These are phyloP conservation scores for Mytilinidion resinicola DNA, from an alignment of 495 filamentous ascomycete species.

Conservation along the genomic window DNA sequence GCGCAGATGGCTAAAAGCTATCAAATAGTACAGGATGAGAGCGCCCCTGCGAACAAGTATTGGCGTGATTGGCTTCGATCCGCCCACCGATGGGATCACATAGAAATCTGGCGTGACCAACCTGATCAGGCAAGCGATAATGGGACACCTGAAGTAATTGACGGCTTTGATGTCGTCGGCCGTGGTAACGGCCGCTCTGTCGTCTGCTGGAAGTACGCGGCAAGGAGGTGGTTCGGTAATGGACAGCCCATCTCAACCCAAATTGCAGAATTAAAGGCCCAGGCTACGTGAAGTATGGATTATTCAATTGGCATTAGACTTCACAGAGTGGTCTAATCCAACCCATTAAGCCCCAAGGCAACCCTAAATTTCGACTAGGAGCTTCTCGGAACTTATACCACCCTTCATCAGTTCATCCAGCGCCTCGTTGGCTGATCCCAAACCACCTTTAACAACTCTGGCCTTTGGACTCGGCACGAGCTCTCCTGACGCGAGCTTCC, in stretches of 20 bases:
- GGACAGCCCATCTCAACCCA: too few relatives aligned
- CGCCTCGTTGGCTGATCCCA: not conserved
- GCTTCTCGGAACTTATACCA: not conserved
- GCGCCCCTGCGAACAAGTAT: too few relatives aligned
- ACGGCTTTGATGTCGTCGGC: slow-evolving; percentile 16
- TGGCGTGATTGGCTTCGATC: too few relatives aligned
- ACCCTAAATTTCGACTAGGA: not conserved
- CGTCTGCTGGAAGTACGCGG: slow-evolving; percentile 20
- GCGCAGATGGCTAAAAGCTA: slow-evolving; percentile 12
- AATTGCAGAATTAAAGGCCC: too few relatives aligned
- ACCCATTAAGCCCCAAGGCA: too few relatives aligned
- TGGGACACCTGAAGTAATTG: not conserved
- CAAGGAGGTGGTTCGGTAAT: slow-evolving; percentile 13
- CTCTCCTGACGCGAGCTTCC: not conserved
- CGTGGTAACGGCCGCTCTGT: slow-evolving; percentile 24
- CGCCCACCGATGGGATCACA: slow-evolving; percentile 27
- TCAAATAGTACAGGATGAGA: too few relatives aligned
- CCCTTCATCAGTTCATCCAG: not conserved
- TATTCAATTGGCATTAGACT: too few relatives aligned
- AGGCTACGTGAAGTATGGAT: too few relatives aligned
- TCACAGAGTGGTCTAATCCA: too few relatives aligned
- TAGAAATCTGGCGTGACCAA: slow-evolving; percentile 52
- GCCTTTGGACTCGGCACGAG: not conserved
- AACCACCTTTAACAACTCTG: not conserved
- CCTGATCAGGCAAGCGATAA: slow-evolving; percentile 12